Evolutionary conservation across 2,329 filamentous ascomycete genomes (phyloP).

Genomic region (Anthostomella pinea): DNA sequence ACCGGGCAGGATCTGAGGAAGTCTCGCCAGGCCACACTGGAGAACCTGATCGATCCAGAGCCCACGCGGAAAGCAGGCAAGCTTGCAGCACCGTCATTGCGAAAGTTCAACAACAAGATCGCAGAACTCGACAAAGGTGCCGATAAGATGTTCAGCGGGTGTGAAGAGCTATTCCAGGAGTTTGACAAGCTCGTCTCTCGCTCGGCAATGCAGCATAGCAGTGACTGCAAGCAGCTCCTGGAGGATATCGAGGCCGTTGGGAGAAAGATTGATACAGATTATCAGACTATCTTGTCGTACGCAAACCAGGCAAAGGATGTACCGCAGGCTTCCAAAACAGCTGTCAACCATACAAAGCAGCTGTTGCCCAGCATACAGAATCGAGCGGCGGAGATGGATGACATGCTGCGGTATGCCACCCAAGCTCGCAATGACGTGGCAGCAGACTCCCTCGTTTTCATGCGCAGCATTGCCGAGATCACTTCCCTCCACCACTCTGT

Average conservation of each 20-base stretch:
- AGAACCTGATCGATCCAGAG: slow-evolving; percentile 73
- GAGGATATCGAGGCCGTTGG: slow-evolving; percentile 83
- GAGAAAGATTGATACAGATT: slow-evolving; percentile 84
- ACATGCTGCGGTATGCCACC: slow-evolving; percentile 55
- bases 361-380: slow-evolving; percentile 57
- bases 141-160: slow-evolving; percentile 57
- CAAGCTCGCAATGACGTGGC: slow-evolving; percentile 68
- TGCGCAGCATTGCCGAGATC: slow-evolving; percentile 79
- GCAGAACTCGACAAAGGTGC: slow-evolving; percentile 60
- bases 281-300: slow-evolving; percentile 71
- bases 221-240: slow-evolving; percentile 67
- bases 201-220: slow-evolving; percentile 54
- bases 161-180: slow-evolving; percentile 58
- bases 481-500: slow-evolving; percentile 72
- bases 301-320: slow-evolving; percentile 60
- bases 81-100: slow-evolving; percentile 56
- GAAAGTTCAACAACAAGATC: slow-evolving; percentile 58
- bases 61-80: slow-evolving; percentile 70
- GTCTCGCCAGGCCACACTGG: slow-evolving; percentile 56
- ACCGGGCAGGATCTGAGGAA: slow-evolving; percentile 46
- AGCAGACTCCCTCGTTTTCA: slow-evolving; percentile 64
- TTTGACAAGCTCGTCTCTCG: slow-evolving; percentile 59
- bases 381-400: slow-evolving; percentile 59
- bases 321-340: slow-evolving; percentile 61
- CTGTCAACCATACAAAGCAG: slow-evolving; percentile 61